phyloP scores from a whole-genome alignment of 2,329 filamentous ascomycete genomes.

The Fusarium sp. region DNA sequence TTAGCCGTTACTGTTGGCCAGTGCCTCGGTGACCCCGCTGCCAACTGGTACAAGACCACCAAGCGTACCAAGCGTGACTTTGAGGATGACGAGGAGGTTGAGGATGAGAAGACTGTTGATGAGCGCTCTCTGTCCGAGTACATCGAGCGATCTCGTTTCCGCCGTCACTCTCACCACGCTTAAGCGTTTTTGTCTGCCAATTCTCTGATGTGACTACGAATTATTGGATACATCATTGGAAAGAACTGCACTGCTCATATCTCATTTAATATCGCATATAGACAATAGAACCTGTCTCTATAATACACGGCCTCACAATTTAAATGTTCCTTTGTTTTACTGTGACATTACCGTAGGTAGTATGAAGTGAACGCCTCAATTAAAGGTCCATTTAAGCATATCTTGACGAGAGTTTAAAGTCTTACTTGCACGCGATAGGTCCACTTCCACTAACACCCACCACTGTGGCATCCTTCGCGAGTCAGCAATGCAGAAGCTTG shows the following conservation, averaged over 20 bases:
- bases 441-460: neutral
- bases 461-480: neutral
- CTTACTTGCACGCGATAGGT: slow-evolving; percentile 7
- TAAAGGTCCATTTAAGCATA: neutral
- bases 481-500: neutral
- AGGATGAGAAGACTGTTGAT: slow-evolving; percentile 8
- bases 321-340: neutral
- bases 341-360: neutral
- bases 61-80: slow-evolving; percentile 26
- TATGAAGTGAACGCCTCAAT: neutral
- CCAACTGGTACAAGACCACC: slow-evolving; percentile 29
- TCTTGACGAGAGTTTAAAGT: neutral
- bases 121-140: slow-evolving; percentile 15
- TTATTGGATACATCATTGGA: slow-evolving; percentile 8
- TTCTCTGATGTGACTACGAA: slow-evolving; percentile 6
- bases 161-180: neutral
- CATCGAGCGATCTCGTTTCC: slow-evolving; percentile 26
- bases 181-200: neutral
- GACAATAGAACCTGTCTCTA: slow-evolving; percentile 7
- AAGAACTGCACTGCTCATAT: slow-evolving; percentile 8
- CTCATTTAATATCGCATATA: slow-evolving; percentile 15
- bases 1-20: slow-evolving; percentile 44
- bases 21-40: slow-evolving; percentile 31
- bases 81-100: neutral
- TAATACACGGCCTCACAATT: neutral